These are phyloP conservation scores for Clonostachys byssicola DNA, from an alignment of 2,329 filamentous ascomycete species.

Conservation along the genomic window DNA sequence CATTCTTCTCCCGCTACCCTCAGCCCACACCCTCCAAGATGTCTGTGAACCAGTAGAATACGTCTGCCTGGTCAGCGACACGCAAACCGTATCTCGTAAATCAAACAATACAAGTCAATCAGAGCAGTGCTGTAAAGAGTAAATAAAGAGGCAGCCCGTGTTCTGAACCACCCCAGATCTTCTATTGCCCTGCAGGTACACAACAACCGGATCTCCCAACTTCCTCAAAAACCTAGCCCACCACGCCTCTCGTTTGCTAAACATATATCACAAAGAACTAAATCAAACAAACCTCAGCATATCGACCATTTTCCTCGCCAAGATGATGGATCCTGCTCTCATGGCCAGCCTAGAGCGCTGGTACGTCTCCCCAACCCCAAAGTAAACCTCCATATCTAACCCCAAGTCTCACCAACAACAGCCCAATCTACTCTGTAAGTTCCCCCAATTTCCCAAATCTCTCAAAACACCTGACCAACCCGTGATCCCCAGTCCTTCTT, in stretches of 20 bases:
- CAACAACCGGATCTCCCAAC: too few species aligned
- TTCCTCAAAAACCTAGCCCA: too few species aligned
- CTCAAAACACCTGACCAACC: not conserved
- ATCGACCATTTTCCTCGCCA: slow-evolving; percentile 12
- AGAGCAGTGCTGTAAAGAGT: too few species aligned
- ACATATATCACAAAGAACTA: too few species aligned
- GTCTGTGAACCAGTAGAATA: not conserved
- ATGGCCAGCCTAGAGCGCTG: slow-evolving; percentile 28
- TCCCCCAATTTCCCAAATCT: not conserved
- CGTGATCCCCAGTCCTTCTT: slow-evolving; percentile 27
- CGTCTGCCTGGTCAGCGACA: too few species aligned
- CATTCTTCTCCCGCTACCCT: too few species aligned
- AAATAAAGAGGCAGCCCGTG: too few species aligned
- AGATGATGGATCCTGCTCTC: slow-evolving; percentile 20
- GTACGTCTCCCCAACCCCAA: slow-evolving; percentile 10
- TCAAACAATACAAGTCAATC: too few species aligned
- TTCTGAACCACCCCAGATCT: too few species aligned
- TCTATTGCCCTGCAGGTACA: too few species aligned
- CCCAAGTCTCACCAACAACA: slow-evolving; percentile 8
- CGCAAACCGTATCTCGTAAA: too few species aligned
- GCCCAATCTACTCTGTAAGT: slow-evolving; percentile 39
- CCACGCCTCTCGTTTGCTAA: too few species aligned
- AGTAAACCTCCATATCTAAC: slow-evolving; percentile 1
- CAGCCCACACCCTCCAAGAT: not conserved
- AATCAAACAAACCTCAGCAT: slow-evolving; percentile 18